Evolutionary conservation across 2,329 filamentous ascomycete genomes (phyloP), one percentile per base, ranked within the genome.

Genomic region (Trichoderma simmonsii): DNA sequence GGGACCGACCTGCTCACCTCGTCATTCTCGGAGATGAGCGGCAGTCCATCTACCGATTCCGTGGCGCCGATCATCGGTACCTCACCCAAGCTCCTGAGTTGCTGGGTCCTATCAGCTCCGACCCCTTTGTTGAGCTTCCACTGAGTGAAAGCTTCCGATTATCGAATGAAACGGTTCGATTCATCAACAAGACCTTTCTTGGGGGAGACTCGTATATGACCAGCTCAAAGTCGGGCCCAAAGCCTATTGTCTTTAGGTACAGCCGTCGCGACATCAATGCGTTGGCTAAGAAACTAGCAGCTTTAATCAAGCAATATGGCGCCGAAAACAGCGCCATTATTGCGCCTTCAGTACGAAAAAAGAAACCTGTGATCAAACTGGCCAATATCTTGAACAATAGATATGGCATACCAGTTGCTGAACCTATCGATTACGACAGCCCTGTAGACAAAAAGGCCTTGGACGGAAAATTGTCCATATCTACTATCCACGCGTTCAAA

Each of bases 401-500:
- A 26, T 68, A 62, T 34, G 3, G 18, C 24, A 26, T 72, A 15
- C 70, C 64, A 26, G 51, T 68, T 39, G 21, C 28, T 34, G 18
- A 48, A 30, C 48, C 70, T 3, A 18, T 63, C 5, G 57, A 68
- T 15, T 59, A 72, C 1, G 39, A 72, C 6, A 65, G 67, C 6
- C 66, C 73, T 24, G 62, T 79, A 3, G 66, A 80, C 28, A 74
- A 80, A 21, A 67, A 30, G 3, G 76, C 79, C 6, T 77, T 76
- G 6, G 21, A 73, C 4, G 76, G 77, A 12, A 81, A 81, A 66
- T 14, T 80, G 24, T 77, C 77, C 11, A 71, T 79, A 12, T 79
- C 78, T 15, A 79, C 77, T 0, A 79, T 79, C 57, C 79, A 81
- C 43, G 77, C 80, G 51, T 81, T 81, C 72, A 81, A 81, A 56